Evolutionary conservation across 2,329 filamentous ascomycete genomes (phyloP), one percentile per base, ranked within the genome.

Genomic region (Endoconidiophora laricicola): DNA sequence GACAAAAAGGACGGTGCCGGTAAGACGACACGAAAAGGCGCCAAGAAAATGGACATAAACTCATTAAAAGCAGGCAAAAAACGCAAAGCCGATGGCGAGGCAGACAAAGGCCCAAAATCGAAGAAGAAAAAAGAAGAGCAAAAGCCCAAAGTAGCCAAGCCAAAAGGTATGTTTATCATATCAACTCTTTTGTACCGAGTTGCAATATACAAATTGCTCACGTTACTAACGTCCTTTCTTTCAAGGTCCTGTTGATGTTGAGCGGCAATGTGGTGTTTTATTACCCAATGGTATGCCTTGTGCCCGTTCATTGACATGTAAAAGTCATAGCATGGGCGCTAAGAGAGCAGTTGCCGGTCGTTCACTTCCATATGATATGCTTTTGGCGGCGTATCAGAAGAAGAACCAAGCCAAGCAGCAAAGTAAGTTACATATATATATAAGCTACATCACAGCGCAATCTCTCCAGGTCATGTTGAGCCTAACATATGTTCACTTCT

Each of bases 341-440:
- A 95, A 95, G 65, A 75, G 88, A 57, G 83, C 83, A 1, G 88
- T 95, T 2, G 83, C 86, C 4, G 88, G 88, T 1, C 74, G 88
- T 54, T 91, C 84, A 42, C 67, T 94, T 53, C 88, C 88, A 1
- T 95, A 95, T 60, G 87, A 94, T 63, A 91, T 94, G 81, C 69
- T 95, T 38, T 72, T 95, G 37, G 80, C 83, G 12, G 81, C 83
- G 6, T 91, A 91, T 60, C 85, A 91, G 64, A 95, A 96, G 73
- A 96, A 95, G 72, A 98, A 98, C 59, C 91, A 96, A 64, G 91
- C 91, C 20, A 94, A 94, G 61, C 86, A 94, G 68, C 91, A 96
- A 65, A 94, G 86, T 88, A 72, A 67, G 81, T 37, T 20, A n/a
- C 29, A 42, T 56, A 57, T 59, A 41, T 6, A 44, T 45, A 22